phyloP scores from a whole-genome alignment of 2,329 filamentous ascomycete genomes.

The Celoporthe dispersa region DNA sequence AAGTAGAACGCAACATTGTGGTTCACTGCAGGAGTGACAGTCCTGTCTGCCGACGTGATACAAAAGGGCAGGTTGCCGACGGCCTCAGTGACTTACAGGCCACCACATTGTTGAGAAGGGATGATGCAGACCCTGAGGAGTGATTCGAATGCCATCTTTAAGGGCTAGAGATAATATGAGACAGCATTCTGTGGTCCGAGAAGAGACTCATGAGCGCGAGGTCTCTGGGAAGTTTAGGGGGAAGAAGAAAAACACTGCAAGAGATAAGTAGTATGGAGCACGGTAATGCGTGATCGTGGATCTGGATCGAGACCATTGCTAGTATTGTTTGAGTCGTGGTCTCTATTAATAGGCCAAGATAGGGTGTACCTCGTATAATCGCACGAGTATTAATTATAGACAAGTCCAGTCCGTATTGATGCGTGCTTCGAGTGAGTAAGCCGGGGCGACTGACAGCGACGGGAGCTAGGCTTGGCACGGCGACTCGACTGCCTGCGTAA shows the following conservation, averaged over 20 bases:
- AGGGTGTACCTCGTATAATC: background rate
- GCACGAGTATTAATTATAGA: background rate
- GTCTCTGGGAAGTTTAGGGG: background rate
- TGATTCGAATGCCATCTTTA: background rate
- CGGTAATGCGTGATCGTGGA: background rate
- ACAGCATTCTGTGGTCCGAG: too few relatives aligned
- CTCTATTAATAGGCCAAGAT: background rate
- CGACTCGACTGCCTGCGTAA: too few relatives aligned
- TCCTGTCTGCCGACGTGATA: background rate
- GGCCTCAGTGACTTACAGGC: background rate
- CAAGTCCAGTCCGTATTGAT: background rate
- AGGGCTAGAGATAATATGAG: background rate
- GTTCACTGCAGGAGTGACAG: background rate
- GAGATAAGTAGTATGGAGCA: background rate
- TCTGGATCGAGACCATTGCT: background rate
- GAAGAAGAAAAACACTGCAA: background rate
- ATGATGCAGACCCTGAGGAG: background rate
- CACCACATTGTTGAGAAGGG: background rate
- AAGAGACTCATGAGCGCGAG: background rate
- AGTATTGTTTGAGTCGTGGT: background rate
- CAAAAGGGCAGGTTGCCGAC: background rate
- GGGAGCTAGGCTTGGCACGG: too few relatives aligned
- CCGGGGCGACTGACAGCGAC: too few relatives aligned
- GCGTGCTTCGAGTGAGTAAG: background rate
- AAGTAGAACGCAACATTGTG: background rate